These are phyloP conservation scores for Irpex sp. DNA, from an alignment of 1,284 basidiomycete genomes.

Conservation along the genomic window DNA sequence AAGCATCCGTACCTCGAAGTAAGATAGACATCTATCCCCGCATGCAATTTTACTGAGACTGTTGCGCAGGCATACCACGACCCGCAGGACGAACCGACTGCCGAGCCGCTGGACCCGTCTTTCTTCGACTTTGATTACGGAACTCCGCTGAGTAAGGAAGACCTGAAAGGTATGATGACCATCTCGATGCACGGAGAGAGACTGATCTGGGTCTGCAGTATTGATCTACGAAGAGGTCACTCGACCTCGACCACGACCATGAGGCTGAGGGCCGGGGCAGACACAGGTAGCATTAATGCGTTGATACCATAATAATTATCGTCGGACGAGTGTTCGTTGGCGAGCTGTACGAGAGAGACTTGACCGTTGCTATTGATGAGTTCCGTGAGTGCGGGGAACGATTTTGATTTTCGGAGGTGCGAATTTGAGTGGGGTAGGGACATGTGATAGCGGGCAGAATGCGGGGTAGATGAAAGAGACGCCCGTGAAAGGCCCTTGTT, in stretches of 20 bases:
- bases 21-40: conserved; percentile 14
- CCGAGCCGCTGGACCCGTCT: conserved; percentile 75
- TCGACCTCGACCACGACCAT: conserved; percentile 16
- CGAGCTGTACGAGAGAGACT: neutral
- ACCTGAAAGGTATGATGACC: conserved; percentile 58
- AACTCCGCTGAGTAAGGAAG: conserved; percentile 60
- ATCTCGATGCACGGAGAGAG: conserved; percentile 31
- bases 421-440: neutral
- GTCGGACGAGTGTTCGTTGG: neutral
- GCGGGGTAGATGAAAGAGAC: neutral
- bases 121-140: conserved; percentile 91
- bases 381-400: neutral
- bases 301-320: neutral
- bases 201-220: conserved; percentile 29
- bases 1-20: conserved; percentile 90
- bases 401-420: neutral
- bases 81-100: conserved; percentile 81
- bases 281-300: neutral
- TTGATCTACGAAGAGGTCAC: conserved; percentile 61
- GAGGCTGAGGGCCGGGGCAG: neutral
- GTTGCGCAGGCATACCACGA: conserved; percentile 78
- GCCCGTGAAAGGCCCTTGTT: neutral
- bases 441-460: conserved; percentile 1
- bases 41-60: neutral
- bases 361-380: too few relatives aligned